These are phyloP conservation scores for Zalaria obscura DNA, from an alignment of 2,329 filamentous ascomycete species.

Conservation along the genomic window DNA sequence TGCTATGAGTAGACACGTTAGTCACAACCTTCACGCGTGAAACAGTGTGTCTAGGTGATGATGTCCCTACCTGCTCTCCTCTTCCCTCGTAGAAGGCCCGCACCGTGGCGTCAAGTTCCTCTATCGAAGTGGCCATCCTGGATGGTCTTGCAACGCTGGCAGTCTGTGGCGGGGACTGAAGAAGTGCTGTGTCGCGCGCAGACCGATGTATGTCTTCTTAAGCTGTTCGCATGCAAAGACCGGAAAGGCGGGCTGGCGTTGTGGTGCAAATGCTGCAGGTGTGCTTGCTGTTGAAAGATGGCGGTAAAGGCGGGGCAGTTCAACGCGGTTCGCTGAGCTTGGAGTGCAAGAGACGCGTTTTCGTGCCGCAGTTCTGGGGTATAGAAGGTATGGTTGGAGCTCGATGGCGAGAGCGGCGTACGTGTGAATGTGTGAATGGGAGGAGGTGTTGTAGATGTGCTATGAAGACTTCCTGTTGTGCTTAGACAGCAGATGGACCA, in stretches of 20 bases:
- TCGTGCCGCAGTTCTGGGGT: not conserved
- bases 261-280: not conserved
- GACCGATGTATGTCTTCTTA: conserved; percentile 11
- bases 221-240: conserved; percentile 1
- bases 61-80: conserved; percentile 64
- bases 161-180: conserved; percentile 9
- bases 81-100: conserved; percentile 95
- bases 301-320: not conserved
- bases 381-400: not conserved
- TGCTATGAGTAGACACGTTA: conserved; percentile 45
- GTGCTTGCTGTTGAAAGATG: not conserved
- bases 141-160: conserved; percentile 10
- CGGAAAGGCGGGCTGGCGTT: not conserved
- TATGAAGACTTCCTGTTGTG: not conserved
- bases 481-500: too few species aligned
- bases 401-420: too few species aligned
- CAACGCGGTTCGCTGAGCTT: not conserved
- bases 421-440: not conserved
- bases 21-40: too few species aligned
- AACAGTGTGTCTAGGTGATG: not conserved
- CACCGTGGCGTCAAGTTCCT: conserved; percentile 93
- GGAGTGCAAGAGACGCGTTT: too few species aligned
- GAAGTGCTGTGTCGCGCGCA: conserved; percentile 14
- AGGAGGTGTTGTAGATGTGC: not conserved
- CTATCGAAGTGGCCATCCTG: conserved; percentile 57